Conservation (phyloP, 2,329 filamentous ascomycete species). For the Cryphonectria naterciae region DNA sequence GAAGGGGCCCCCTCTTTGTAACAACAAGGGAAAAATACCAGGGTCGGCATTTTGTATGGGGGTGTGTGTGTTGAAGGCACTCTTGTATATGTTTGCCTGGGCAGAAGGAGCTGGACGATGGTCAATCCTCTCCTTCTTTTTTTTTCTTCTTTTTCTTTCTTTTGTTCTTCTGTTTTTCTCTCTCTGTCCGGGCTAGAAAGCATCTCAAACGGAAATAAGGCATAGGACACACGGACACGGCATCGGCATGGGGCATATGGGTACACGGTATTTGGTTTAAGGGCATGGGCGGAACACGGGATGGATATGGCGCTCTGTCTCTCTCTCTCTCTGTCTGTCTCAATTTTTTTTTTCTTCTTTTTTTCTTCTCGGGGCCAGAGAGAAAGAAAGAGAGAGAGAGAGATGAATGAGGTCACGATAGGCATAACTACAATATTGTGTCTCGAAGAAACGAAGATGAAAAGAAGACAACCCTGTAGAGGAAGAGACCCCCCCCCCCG, state of each 20-base stretch:
- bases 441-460: neutral
- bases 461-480: no score
- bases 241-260: slow-evolving; percentile 2
- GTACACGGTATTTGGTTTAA: neutral
- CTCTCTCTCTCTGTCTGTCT: neutral
- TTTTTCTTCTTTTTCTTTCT: neutral
- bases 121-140: neutral
- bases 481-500: no score
- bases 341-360: neutral
- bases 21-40: neutral
- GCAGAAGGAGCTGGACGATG: neutral
- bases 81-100: neutral
- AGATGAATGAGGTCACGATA: neutral
- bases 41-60: neutral
- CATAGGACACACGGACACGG: neutral
- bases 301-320: neutral
- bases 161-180: slow-evolving; percentile 7
- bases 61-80: neutral
- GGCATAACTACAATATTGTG: neutral
- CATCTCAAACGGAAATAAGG: slow-evolving; percentile 4
- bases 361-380: neutral
- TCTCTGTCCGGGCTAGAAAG: neutral
- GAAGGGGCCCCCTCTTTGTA: neutral
- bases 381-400: no score
- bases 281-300: neutral